phyloP scores from a whole-genome alignment of 140 eudicot genomes.

The Stevia rebaudiana region DNA sequence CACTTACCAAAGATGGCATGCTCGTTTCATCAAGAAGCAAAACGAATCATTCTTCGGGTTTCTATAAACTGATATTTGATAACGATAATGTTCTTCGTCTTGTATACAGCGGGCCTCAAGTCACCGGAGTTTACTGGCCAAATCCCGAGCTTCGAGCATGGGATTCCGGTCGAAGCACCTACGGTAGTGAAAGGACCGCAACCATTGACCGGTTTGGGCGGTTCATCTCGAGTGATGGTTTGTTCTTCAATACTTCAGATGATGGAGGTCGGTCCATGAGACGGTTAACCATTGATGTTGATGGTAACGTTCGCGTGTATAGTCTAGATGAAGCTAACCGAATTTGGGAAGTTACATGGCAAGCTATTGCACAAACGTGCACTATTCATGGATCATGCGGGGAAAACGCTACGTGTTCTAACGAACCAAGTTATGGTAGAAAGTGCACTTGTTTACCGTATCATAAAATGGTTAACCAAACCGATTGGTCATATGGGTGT shows the following conservation, averaged over 20 bases:
- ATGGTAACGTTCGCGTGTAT: slow-evolving; percentile 38
- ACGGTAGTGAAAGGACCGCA: slow-evolving; percentile 28
- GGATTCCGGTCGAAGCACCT: slow-evolving; percentile 16
- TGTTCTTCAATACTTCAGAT: slow-evolving; percentile 30
- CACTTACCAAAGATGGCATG: slow-evolving; percentile 17
- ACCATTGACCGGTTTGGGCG: slow-evolving; percentile 33
- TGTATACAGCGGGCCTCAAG: slow-evolving; percentile 21
- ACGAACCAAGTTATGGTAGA: slow-evolving; percentile 19
- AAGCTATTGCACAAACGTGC: slow-evolving; percentile 27
- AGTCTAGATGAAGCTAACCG: slow-evolving; percentile 28
- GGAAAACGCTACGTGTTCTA: slow-evolving; percentile 29
- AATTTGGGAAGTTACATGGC: slow-evolving; percentile 50
- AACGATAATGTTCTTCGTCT: slow-evolving; percentile 39
- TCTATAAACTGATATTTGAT: slow-evolving; percentile 35
- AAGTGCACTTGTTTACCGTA: slow-evolving; percentile 31
- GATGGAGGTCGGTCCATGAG: slow-evolving; percentile 29
- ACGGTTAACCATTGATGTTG: slow-evolving; percentile 36
- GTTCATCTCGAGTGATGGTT: slow-evolving; percentile 32
- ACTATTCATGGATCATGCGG: slow-evolving; percentile 47
- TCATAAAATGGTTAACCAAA: slow-evolving; percentile 16
- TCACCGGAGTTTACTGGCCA: slow-evolving; percentile 40
- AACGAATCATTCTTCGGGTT: slow-evolving; percentile 39
- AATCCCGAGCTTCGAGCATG: slow-evolving; percentile 17
- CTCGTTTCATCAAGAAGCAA: slow-evolving; percentile 38
- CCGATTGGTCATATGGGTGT: slow-evolving; percentile 30